phyloP scores from a whole-genome alignment of 2,329 filamentous ascomycete genomes.

The Xylariaceae sp. region DNA sequence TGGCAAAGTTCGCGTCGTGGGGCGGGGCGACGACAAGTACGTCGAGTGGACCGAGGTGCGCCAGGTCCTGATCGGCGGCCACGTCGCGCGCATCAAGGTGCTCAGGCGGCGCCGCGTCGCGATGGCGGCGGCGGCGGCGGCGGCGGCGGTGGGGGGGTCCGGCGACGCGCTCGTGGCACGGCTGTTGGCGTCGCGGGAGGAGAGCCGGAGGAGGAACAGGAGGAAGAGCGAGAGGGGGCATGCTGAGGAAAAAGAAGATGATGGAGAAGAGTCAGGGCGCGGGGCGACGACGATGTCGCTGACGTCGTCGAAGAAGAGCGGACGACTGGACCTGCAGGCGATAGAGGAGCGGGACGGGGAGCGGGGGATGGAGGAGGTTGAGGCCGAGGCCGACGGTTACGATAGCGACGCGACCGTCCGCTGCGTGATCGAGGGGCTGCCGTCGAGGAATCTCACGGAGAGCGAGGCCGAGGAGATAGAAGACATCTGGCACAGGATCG shows the following conservation, averaged over 20 bases:
- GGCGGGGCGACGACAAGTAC: background rate
- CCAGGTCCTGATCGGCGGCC: background rate
- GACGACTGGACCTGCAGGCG: background rate
- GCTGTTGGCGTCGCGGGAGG: background rate
- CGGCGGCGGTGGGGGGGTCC: background rate
- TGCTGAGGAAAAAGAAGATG: background rate
- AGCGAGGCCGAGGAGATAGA: background rate
- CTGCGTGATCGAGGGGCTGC: background rate
- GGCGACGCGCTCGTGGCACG: background rate
- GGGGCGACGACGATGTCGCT: background rate
- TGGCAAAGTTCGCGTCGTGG: background rate
- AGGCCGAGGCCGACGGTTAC: background rate
- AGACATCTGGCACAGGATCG: background rate
- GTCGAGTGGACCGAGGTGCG: slow-evolving; percentile 1
- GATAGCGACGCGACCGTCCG: background rate
- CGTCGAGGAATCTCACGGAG: background rate
- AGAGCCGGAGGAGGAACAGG: background rate
- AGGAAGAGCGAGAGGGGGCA: background rate
- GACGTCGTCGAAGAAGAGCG: background rate
- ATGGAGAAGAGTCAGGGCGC: background rate
- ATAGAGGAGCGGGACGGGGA: background rate
- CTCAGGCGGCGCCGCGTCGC: background rate
- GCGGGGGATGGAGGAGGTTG: background rate
- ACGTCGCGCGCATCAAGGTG: background rate
- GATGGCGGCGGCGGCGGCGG: background rate